Conservation (phyloP, 305 asterid genomes). For the Fraxinus greggii region DNA sequence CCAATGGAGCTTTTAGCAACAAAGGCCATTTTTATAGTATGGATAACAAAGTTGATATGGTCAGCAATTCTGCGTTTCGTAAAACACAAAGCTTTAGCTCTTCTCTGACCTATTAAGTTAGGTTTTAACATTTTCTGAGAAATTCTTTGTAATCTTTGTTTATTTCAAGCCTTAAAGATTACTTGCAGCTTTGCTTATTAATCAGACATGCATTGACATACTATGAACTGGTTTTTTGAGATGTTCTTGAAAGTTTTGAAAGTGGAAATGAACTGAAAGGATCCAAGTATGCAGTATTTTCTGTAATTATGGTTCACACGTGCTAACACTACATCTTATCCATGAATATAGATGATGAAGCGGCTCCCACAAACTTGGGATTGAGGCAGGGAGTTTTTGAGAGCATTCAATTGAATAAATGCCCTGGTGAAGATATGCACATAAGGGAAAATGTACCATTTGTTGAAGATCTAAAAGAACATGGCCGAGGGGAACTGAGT, state of each 20-base stretch:
- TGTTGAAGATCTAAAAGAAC: constrained; percentile 29
- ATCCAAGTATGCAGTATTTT: neutral
- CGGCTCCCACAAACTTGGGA: constrained; percentile 35
- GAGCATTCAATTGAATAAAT: constrained; percentile 27
- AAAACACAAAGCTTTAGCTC: neutral
- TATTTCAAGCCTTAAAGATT: neutral
- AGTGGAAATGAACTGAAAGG: constrained; percentile 5
- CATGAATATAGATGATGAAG: constrained; percentile 35
- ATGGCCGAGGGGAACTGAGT: constrained; percentile 23
- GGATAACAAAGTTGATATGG: neutral
- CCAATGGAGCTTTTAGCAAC: neutral
- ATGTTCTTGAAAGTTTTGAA: neutral
- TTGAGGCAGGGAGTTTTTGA: constrained; percentile 32
- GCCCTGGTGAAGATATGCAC: constrained; percentile 37
- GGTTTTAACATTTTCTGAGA: neutral
- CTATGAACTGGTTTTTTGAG: neutral
- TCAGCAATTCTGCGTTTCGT: neutral
- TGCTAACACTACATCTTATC: constrained; percentile 27
- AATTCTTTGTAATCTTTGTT: neutral
- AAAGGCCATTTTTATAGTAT: neutral
- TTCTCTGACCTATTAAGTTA: neutral
- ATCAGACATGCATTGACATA: constrained; percentile 4
- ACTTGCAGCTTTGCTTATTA: neutral
- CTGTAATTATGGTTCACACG: neutral
- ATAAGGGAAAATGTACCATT: constrained; percentile 28